Evolutionary conservation across 164 flowering plant species (phyloP), one percentile per base, ranked within the genome.

Genomic region (Magnolia kwangsiensis): DNA sequence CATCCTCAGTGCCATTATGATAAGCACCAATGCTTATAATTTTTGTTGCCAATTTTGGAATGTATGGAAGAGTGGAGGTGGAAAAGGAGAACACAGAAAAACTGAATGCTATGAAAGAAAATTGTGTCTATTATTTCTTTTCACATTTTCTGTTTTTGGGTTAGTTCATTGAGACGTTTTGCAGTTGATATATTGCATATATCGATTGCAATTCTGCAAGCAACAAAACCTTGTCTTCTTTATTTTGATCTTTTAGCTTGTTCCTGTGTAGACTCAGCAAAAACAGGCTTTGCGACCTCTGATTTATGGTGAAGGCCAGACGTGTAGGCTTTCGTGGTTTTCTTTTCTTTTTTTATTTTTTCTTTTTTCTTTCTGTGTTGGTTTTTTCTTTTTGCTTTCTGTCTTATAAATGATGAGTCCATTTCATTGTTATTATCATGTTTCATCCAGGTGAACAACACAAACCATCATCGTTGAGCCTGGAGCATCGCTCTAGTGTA

Each of bases 211-310:
- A 69, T 69, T 16, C 20, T 29, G 16, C 45, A 18, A 69, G 20
- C 14, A 4, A 8, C 4, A 27, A 31, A 29, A 29, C 14, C 11
- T 19, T 69, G 20, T 13, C 49, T 69, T 24, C 16, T 27, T 37
- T 29, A 13, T 29, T 49, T 69, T 69, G 29, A 23, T 66, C 37
- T 69, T 69, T 37, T 31, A 27, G n/a, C 50, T 16, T 69, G 45
- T 29, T 69, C 51, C 49, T 69, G 45, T 37, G 71, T 69, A 18
- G 71, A 69, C 19, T n/a, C 71, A 27, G 50, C 20, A 69, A 69
- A 23, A 20, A 16, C 20, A 27, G 45, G 71, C 16, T 69, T 18
- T 29, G 69, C 37, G 20, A 69, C 50, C 71, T 45, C 71, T 69
- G 71, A 49, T 69, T 68, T 31, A 18, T 69, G 71, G 23, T 64